Evolutionary conservation across 2,329 filamentous ascomycete genomes (phyloP), one percentile per base, ranked within the genome.

Genomic region (Dendryphion nanum): DNA sequence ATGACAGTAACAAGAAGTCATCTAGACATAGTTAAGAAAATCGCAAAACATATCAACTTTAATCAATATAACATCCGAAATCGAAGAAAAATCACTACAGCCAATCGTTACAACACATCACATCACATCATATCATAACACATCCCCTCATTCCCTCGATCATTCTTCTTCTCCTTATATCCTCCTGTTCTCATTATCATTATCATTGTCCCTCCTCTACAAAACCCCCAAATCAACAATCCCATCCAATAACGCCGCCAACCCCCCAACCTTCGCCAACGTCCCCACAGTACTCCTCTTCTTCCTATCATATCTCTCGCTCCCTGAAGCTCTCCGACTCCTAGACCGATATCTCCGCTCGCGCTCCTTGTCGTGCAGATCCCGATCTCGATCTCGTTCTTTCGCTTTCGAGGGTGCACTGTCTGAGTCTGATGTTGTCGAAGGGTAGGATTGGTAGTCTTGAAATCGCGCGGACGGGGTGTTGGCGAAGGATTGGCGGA

Each of bases 241-340:
- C 8, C 59, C 60, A 53, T 67, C 62, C 47, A 67, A 42, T 37
- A 67, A 41, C 14, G 61, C 61, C 23, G 62, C 63, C 47, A 66
- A 44, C n/a, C 62, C 62, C 5, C 61, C 62, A 33, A 65, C 59
- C 8, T 59, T 61, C 41, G 63, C 54, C 43, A 67, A 36, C 13
- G 61, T 60, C 13, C 60, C 59, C 18, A 61, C 51, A 8, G 61
- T 54, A 14, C 47, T 49, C 18, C 52, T 32, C 24, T 45, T 59
- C 33, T 41, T 12, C 18, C n/a, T n/a, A n/a, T n/a, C n/a, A n/a
- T n/a, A n/a, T n/a, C n/a, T 28, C 16, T 30, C 7, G 14, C 17
- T 10, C 10, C 19, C 10, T 13, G 35, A 30, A 6, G 35, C 12
- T 19, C 30, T 32, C 33, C 30, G 33, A 24, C 10, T 35, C 33